These are phyloP conservation scores for Choanephora cucurbitarum DNA, from an alignment of 371 early-diverging fungal species.

Conservation along the genomic window DNA sequence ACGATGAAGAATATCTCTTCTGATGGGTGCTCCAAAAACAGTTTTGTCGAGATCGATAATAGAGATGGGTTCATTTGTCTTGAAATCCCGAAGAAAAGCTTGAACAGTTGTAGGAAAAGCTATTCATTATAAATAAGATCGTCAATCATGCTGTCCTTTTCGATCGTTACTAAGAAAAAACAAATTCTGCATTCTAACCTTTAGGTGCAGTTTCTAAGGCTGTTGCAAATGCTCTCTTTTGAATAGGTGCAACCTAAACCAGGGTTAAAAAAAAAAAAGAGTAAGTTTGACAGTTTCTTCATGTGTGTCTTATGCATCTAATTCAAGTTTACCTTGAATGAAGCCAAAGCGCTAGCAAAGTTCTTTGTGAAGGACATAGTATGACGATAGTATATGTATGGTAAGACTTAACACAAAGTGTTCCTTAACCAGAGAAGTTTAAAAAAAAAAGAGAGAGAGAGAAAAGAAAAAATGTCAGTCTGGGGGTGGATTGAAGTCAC, in stretches of 20 bases:
- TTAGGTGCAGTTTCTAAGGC: constrained; percentile 25
- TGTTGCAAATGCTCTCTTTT: constrained; percentile 31
- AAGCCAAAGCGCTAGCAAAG: constrained; percentile 4
- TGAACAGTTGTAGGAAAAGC: constrained; percentile 54
- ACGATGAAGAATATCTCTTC: constrained; percentile 85
- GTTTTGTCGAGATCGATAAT: constrained; percentile 73
- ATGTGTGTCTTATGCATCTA: neutral
- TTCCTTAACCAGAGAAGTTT: neutral
- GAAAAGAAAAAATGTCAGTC: neutral
- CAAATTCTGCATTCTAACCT: constrained; percentile 9
- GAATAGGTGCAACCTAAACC: constrained; percentile 18
- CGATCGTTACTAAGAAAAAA: neutral
- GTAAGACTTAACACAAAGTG: neutral
- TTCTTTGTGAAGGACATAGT: constrained; percentile 12
- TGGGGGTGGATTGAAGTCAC: neutral
- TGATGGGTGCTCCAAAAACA: constrained; percentile 83
- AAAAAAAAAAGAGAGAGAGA: neutral
- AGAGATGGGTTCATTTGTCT: constrained; percentile 71
- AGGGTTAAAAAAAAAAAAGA: too few relatives aligned
- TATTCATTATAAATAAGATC: neutral
- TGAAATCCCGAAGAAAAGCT: constrained; percentile 83
- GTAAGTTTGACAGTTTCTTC: neutral
- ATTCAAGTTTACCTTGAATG: constrained; percentile 6
- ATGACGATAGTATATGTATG: neutral
- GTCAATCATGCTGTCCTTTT: neutral